Base-by-base conservation (phyloP, 345 rosid genomes). In the Euphorbia pulcherrima region DNA sequence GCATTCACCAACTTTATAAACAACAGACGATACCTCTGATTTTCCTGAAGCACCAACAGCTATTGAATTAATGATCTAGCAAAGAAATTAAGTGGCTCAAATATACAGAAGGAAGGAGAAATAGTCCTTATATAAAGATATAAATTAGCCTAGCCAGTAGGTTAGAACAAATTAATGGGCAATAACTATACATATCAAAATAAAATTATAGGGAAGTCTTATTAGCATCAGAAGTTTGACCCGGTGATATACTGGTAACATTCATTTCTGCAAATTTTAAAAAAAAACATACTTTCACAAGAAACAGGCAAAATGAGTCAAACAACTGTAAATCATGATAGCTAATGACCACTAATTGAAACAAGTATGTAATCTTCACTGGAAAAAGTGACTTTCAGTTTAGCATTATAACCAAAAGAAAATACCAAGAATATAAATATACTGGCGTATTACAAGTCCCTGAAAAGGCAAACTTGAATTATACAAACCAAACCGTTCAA, bases 1-100 rank as follows among this genome's bases (percentile, higher is more conserved):
- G 78, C 98, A 95, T 84, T 92, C 99, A 44, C 99, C 97, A 75
- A 88, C 97, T 86, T 95, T 95, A 75, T 95, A 95, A 75, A 88
- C 84, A 76, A 94, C 92, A 65, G 84, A 78, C 44, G 91, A 79
- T 68, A 90, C 80, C 84, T 95, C 99, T 46, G 94, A 59, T 84
- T 95, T 95, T 46, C 98, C 97, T 94, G 86, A 67, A 84, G 60
- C 70, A 80, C 67, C 80, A 85, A 73, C 65, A 78, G 18, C 60
- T 48, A 68, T 23, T 58, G 56, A 61, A 70, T 61, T 59, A 69
- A 63, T 47, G 33, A 28, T 63, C 51, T 57, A n/a, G 20, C 17
- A 50, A 56, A 39, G 39, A n/a, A 67, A 74, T 48, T 27, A 56
- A 23, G 8, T 24, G 30, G 47, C 47, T 55, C 21, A 37, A 26